These are phyloP conservation scores for Ephemerocybe angulata DNA, from an alignment of 768 basidiomycete genomes.

Conservation along the genomic window DNA sequence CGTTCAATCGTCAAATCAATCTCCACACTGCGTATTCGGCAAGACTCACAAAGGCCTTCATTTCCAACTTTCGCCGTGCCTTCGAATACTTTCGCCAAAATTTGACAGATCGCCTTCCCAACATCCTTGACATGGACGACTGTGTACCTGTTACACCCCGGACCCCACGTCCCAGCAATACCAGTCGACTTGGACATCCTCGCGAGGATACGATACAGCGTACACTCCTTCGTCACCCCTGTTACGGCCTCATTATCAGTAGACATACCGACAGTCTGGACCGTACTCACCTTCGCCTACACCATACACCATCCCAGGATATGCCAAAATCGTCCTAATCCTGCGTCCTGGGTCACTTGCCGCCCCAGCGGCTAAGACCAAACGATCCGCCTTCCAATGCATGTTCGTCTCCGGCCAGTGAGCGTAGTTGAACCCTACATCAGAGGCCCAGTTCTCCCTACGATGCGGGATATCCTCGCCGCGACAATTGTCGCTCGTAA, in stretches of 20 bases:
- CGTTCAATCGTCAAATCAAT: slow-evolving; percentile 4
- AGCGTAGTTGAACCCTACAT: slow-evolving; percentile 33
- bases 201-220: too few species aligned
- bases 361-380: slow-evolving; percentile 38
- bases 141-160: slow-evolving; percentile 34
- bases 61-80: slow-evolving; percentile 39
- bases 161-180: slow-evolving; percentile 41
- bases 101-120: slow-evolving; percentile 28
- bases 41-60: slow-evolving; percentile 25
- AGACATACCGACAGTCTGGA: too few species aligned
- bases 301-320: slow-evolving; percentile 42
- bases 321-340: slow-evolving; percentile 41
- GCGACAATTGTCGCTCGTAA: slow-evolving; percentile 37
- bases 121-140: slow-evolving; percentile 41
- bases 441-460: slow-evolving; percentile 31
- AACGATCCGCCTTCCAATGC: slow-evolving; percentile 21
- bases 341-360: slow-evolving; percentile 36
- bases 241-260: too few species aligned
- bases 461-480: slow-evolving; percentile 31
- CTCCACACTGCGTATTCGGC: neutral
- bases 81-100: slow-evolving; percentile 38
- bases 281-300: slow-evolving; percentile 32
- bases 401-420: slow-evolving; percentile 19
- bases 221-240: too few species aligned
- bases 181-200: slow-evolving; percentile 29